phyloP scores from a whole-genome alignment of 78 protist genomes.

The Dictyostelium capitatum region DNA sequence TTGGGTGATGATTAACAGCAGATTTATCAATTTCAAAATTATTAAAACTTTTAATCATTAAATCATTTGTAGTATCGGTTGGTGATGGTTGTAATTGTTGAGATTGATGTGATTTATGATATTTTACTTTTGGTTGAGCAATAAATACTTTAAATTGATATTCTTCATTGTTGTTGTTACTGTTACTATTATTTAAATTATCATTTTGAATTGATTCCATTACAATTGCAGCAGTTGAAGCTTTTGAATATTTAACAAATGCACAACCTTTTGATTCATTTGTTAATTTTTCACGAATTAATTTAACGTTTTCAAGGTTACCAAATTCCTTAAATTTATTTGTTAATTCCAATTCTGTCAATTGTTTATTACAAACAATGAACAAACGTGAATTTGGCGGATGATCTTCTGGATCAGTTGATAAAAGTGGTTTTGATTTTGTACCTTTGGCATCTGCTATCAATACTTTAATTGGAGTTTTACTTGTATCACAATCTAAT shows the following conservation, averaged over 20 bases:
- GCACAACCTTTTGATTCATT: slow-evolving; percentile 81
- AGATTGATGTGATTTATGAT: neutral
- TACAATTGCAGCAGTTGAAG: slow-evolving; percentile 68
- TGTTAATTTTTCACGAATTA: slow-evolving; percentile 54
- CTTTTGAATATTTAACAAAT: slow-evolving; percentile 64
- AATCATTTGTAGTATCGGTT: neutral
- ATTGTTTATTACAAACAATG: slow-evolving; percentile 38
- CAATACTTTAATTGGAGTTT: slow-evolving; percentile 41
- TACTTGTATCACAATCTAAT: neutral
- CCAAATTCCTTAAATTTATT: slow-evolving; percentile 50
- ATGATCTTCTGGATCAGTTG: slow-evolving; percentile 76
- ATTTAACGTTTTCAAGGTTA: slow-evolving; percentile 53
- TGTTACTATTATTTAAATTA: slow-evolving; percentile 4
- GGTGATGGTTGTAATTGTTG: neutral
- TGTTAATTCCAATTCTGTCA: slow-evolving; percentile 48
- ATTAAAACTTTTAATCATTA: slow-evolving; percentile 3
- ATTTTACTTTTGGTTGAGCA: slow-evolving; percentile 69
- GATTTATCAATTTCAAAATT: neutral
- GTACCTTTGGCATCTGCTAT: slow-evolving; percentile 71
- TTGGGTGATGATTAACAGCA: no score
- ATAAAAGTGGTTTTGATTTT: slow-evolving; percentile 33
- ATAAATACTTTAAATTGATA: slow-evolving; percentile 38
- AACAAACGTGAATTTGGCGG: slow-evolving; percentile 83
- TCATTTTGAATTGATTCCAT: slow-evolving; percentile 73
- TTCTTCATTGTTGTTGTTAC: neutral